Evolutionary conservation across 2,329 filamentous ascomycete genomes (phyloP).

Genomic region (Nemania bipapillata): DNA sequence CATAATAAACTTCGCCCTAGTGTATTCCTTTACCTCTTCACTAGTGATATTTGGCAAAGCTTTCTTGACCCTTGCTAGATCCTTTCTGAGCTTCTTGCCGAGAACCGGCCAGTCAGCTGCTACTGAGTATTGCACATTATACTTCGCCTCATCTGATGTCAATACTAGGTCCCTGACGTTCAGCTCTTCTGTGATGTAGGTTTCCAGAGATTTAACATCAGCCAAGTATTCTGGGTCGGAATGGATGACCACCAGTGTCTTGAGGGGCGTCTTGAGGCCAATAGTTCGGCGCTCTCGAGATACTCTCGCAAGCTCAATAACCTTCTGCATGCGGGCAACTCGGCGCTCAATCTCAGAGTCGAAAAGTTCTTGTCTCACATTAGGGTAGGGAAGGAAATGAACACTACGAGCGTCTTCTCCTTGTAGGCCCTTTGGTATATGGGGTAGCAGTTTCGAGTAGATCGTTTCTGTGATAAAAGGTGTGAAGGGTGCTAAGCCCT

Average conservation of each 20-base stretch:
- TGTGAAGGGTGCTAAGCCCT: slow-evolving; percentile 88
- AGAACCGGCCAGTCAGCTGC: slow-evolving; percentile 92
- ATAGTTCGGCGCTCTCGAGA: slow-evolving; percentile 86
- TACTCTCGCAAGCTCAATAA: slow-evolving; percentile 89
- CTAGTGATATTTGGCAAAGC: slow-evolving; percentile 82
- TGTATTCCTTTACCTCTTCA: slow-evolving; percentile 82
- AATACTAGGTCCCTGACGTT: slow-evolving; percentile 88
- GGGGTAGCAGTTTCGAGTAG: slow-evolving; percentile 82
- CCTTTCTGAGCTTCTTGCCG: slow-evolving; percentile 97
- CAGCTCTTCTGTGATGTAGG: slow-evolving; percentile 91
- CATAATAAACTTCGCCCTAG: slow-evolving; percentile 76
- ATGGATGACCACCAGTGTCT: slow-evolving; percentile 89
- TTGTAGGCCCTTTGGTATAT: slow-evolving; percentile 77
- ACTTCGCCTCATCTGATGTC: slow-evolving; percentile 86
- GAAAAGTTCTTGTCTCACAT: slow-evolving; percentile 88
- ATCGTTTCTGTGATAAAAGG: slow-evolving; percentile 97
- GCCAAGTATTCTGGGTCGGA: slow-evolving; percentile 83
- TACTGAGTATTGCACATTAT: slow-evolving; percentile 91
- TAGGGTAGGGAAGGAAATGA: slow-evolving; percentile 91
- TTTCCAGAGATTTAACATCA: slow-evolving; percentile 84
- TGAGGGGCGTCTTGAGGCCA: slow-evolving; percentile 89
- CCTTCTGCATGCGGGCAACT: slow-evolving; percentile 90
- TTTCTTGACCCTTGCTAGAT: slow-evolving; percentile 90
- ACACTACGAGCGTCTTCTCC: slow-evolving; percentile 83
- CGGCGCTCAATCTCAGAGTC: slow-evolving; percentile 85